phyloP scores from a whole-genome alignment of 2,329 filamentous ascomycete genomes.

The Phialophora expanda region DNA sequence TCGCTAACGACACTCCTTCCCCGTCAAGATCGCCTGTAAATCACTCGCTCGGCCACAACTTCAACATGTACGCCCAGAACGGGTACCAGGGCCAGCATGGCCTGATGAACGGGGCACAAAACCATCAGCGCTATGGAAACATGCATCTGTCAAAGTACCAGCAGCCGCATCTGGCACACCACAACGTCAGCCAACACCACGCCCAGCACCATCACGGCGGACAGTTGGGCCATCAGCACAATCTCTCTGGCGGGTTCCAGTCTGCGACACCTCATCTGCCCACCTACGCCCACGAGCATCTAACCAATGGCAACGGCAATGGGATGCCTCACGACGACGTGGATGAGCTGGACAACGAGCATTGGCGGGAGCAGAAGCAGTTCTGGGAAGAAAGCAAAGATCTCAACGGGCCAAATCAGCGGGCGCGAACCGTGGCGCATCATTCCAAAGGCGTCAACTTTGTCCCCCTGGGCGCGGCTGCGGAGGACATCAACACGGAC shows the following conservation, averaged over 20 bases:
- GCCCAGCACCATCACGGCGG: slow-evolving; percentile 46
- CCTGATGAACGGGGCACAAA: slow-evolving; percentile 57
- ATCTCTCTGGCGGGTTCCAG: slow-evolving; percentile 54
- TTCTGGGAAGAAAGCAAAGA: slow-evolving; percentile 75
- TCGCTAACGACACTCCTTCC: slow-evolving; percentile 54
- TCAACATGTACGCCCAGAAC: slow-evolving; percentile 55
- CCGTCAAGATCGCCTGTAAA: slow-evolving; percentile 55
- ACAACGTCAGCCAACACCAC: slow-evolving; percentile 50
- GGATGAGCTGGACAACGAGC: slow-evolving; percentile 66
- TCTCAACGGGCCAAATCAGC: slow-evolving; percentile 73
- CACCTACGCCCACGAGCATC: slow-evolving; percentile 52
- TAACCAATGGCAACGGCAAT: slow-evolving; percentile 64
- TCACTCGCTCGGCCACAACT: slow-evolving; percentile 51
- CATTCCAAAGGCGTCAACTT: slow-evolving; percentile 54
- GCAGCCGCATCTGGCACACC: slow-evolving; percentile 53
- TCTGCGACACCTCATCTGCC: slow-evolving; percentile 63
- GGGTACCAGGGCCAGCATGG: slow-evolving; percentile 55
- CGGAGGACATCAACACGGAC: slow-evolving; percentile 57
- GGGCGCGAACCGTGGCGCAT: slow-evolving; percentile 58
- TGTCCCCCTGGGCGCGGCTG: slow-evolving; percentile 54
- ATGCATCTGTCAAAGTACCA: slow-evolving; percentile 57
- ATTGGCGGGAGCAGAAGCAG: slow-evolving; percentile 88
- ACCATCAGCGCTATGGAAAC: slow-evolving; percentile 53
- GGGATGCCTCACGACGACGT: slow-evolving; percentile 60
- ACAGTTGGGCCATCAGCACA: slow-evolving; percentile 56